Evolutionary conservation across 495 filamentous ascomycete species (phyloP).

Genomic region (Penicillium lagena): DNA sequence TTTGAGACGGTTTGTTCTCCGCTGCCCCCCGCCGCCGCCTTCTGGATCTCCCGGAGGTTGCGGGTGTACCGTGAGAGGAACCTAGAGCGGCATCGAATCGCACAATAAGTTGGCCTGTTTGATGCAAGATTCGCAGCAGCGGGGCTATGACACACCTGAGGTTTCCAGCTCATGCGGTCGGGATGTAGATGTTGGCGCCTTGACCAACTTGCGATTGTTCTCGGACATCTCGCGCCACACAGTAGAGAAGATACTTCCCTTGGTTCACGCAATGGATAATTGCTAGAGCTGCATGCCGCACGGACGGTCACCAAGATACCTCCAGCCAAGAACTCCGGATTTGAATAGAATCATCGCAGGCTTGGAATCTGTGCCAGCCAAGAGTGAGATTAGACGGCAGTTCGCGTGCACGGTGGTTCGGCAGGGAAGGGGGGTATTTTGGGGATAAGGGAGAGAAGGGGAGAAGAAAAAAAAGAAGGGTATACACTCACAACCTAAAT

Average conservation of each 20-base stretch:
- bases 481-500: slow-evolving; percentile 21
- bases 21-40: slow-evolving; percentile 16
- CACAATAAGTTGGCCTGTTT: too few relatives aligned
- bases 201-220: slow-evolving; percentile 9
- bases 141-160: slow-evolving; percentile 9
- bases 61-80: slow-evolving; percentile 9
- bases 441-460: not conserved
- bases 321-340: slow-evolving; percentile 13
- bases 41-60: slow-evolving; percentile 17
- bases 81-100: slow-evolving; percentile 3
- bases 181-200: not conserved
- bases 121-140: too few relatives aligned
- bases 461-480: not conserved
- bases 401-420: not conserved
- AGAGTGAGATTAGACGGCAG: not conserved
- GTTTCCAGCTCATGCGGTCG: slow-evolving; percentile 2
- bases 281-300: slow-evolving; percentile 20
- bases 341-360: slow-evolving; percentile 20
- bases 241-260: not conserved
- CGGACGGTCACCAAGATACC: slow-evolving; percentile 17
- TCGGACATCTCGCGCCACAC: slow-evolving; percentile 21
- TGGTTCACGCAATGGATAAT: slow-evolving; percentile 4
- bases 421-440: too few relatives aligned
- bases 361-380: not conserved
- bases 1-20: slow-evolving; percentile 16